These are phyloP conservation scores for Xylaria sp. DNA, from an alignment of 2,329 filamentous ascomycete species.

Conservation along the genomic window DNA sequence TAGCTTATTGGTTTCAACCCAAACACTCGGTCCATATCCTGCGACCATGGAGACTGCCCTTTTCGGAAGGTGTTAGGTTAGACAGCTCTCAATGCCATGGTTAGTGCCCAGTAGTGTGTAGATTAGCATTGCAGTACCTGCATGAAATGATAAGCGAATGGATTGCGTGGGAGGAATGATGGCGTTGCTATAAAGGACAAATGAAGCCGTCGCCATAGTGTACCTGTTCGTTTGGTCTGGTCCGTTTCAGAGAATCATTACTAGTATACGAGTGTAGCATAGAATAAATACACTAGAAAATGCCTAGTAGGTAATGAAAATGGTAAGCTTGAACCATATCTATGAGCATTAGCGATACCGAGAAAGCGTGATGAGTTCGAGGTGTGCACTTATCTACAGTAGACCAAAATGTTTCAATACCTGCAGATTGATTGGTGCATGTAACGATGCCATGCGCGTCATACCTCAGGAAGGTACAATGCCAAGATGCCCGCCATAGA, in stretches of 20 bases:
- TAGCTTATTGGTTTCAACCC: constrained; percentile 28
- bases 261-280: too few species aligned
- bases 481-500: not conserved
- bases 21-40: constrained; percentile 14
- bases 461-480: not conserved
- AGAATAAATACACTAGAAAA: not conserved
- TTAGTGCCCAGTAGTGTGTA: not conserved
- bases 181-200: too few species aligned
- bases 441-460: constrained; percentile 8
- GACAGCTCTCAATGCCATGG: not conserved
- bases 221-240: not conserved
- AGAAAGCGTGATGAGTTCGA: too few species aligned
- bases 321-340: too few species aligned
- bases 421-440: not conserved
- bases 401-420: not conserved
- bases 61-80: constrained; percentile 22
- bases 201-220: not conserved
- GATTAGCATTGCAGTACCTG: not conserved
- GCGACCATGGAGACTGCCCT: constrained; percentile 10
- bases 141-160: constrained; percentile 10
- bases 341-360: too few species aligned
- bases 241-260: not conserved
- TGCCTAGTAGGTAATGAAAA: too few species aligned
- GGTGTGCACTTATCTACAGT: too few species aligned
- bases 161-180: not conserved